Evolutionary conservation across 768 basidiomycete species (phyloP), one percentile per base, ranked within the genome.

Genomic region (Daedaleopsis nitida): DNA sequence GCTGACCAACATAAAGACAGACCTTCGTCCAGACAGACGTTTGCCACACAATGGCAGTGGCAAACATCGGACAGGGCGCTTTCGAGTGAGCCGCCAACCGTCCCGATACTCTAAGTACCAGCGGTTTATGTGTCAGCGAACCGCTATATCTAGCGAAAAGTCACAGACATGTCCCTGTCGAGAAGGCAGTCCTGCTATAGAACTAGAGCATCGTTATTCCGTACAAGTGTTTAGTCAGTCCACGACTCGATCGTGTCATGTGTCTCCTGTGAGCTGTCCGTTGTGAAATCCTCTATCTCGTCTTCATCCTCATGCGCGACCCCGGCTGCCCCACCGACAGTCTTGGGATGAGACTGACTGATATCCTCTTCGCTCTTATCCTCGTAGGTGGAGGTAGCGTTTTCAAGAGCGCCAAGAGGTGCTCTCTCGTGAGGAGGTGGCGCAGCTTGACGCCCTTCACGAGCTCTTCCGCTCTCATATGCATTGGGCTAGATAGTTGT

Each of bases 191-290:
- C 21, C 21, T 21, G 19, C 17, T 9, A 8, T 16, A n/a, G n/a
- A 47, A n/a, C 45, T 11, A 4, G 32, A 54, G 8, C 10, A 54
- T 39, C 8, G 12, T 3, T 2, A 38, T 17, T 27, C 24, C 27
- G 16, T n/a, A 44, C 3, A 21, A 5, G 17, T 23, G 1, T 8
- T 52, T 27, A 53, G 21, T 52, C 52, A 12, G 66, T 57, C 78
- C 78, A 79, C 37, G 74, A 78, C 57, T 78, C 75, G 35, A 78
- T 79, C 38, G 65, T 77, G 60, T 76, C 75, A 35, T 67, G 67
- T 56, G 67, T 64, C 35, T 58, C 62, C 51, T 70, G 69, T 0
- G 69, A 66, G 2, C 13, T 42, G 6, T 39, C 37, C 10, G 9
- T 19, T 4, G 27, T 16, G 19, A 58, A 47, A 35, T 63, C 49